Evolutionary conservation across 495 filamentous ascomycete species (phyloP).

Genomic region (Xylaria sp.): DNA sequence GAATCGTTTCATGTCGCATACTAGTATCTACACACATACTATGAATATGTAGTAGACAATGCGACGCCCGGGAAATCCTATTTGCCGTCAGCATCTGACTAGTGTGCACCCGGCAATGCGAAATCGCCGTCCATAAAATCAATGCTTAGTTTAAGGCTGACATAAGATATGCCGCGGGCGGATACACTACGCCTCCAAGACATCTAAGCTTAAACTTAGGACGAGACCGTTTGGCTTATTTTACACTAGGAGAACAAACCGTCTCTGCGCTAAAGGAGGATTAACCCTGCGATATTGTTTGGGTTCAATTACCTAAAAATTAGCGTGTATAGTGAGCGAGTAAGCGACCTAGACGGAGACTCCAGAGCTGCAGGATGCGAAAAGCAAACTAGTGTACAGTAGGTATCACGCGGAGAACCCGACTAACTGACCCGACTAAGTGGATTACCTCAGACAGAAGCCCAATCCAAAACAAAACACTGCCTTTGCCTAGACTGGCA

Average conservation of each 20-base stretch:
- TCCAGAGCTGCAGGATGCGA: slow-evolving; percentile 1
- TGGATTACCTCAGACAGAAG: slow-evolving; percentile 9
- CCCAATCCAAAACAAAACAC: not conserved
- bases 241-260: not conserved
- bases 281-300: not conserved
- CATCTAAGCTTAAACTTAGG: not conserved
- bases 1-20: not conserved
- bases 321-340: not conserved
- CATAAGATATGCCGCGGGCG: not conserved
- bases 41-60: not conserved
- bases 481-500: not conserved
- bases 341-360: not conserved
- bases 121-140: not conserved
- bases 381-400: not conserved
- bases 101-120: not conserved
- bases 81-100: slow-evolving; percentile 7
- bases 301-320: not conserved
- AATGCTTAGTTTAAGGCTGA: slow-evolving; percentile 15
- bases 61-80: not conserved
- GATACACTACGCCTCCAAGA: not conserved
- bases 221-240: not conserved
- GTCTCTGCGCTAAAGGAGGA: no score
- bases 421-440: not conserved
- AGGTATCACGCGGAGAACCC: not conserved
- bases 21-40: no score